Conservation (phyloP, 176 grass and related monocot genomes). For the Ampelocalamus luodianensis region DNA sequence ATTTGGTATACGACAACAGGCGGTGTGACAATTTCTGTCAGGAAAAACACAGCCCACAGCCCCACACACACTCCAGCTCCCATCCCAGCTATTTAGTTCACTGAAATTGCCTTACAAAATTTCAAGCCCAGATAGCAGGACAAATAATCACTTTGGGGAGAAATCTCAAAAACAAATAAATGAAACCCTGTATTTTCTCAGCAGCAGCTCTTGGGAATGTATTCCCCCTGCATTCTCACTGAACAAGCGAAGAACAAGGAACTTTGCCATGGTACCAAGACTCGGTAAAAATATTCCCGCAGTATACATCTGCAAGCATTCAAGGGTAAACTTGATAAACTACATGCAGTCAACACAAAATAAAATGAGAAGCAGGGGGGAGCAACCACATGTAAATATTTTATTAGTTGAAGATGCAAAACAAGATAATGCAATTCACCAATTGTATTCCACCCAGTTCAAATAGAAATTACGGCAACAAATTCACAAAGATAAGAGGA, state of each 20-base stretch:
- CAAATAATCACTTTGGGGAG: constrained; percentile 8
- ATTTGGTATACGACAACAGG: constrained; percentile 50
- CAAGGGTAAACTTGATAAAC: constrained; percentile 23
- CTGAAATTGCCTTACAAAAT: constrained; percentile 42
- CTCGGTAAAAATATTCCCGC: constrained; percentile 37
- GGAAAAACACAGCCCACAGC: constrained; percentile 55
- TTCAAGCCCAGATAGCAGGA: constrained; percentile 36
- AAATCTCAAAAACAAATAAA: constrained; percentile 35
- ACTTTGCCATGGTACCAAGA: constrained; percentile 42
- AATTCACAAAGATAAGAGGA: not conserved
- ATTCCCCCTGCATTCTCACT: constrained; percentile 38
- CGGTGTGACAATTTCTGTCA: constrained; percentile 52
- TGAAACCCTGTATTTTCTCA: constrained; percentile 47
- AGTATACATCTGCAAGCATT: constrained; percentile 57
- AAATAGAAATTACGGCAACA: constrained; percentile 4
- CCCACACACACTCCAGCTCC: constrained; percentile 7
- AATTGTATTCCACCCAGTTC: not conserved
- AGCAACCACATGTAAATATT: not conserved
- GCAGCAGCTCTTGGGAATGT: constrained; percentile 26
- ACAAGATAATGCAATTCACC: not conserved
- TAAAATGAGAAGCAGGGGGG: not conserved
- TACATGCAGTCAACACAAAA: constrained; percentile 16
- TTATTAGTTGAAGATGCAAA: not conserved
- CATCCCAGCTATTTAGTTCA: constrained; percentile 22
- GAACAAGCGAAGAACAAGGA: constrained; percentile 30